phyloP scores from a whole-genome alignment of 176 grass and related monocot genomes.

The Zoysia japonica region DNA sequence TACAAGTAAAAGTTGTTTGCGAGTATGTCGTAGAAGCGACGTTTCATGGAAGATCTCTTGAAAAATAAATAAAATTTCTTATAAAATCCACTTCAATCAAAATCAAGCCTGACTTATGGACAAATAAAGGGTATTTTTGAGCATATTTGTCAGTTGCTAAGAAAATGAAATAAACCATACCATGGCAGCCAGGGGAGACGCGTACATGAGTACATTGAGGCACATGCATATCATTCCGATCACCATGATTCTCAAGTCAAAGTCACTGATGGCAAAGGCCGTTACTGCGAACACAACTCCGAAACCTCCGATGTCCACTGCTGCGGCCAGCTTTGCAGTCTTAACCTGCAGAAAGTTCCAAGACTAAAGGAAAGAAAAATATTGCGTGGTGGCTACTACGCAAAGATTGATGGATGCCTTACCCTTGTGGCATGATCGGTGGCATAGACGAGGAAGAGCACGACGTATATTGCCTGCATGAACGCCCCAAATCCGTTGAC shows the following conservation, averaged over 20 bases:
- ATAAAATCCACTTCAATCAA: not conserved
- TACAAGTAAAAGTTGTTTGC: not conserved
- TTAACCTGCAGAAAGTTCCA: slow-evolving; percentile 40
- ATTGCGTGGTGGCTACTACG: not conserved
- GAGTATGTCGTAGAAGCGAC: no score
- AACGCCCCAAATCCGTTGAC: slow-evolving; percentile 57
- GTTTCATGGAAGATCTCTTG: not conserved
- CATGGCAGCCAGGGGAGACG: slow-evolving; percentile 58
- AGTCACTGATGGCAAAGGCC: slow-evolving; percentile 35
- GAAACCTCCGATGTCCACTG: slow-evolving; percentile 53
- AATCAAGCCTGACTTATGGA: not conserved
- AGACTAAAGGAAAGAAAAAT: not conserved
- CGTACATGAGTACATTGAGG: slow-evolving; percentile 67
- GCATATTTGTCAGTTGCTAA: not conserved
- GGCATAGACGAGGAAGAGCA: slow-evolving; percentile 56
- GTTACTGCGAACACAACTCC: slow-evolving; percentile 50
- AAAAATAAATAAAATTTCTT: not conserved
- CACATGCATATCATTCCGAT: slow-evolving; percentile 49
- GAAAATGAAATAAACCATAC: slow-evolving; percentile 28
- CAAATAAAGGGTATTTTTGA: no score
- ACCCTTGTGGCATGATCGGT: slow-evolving; percentile 50
- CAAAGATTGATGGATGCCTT: not conserved
- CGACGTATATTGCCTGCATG: slow-evolving; percentile 58
- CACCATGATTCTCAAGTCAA: slow-evolving; percentile 42
- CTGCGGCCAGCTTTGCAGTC: slow-evolving; percentile 39